These are phyloP conservation scores for Pichia sp. DNA, from an alignment of 1,139 yeast genomes.

Conservation along the genomic window DNA sequence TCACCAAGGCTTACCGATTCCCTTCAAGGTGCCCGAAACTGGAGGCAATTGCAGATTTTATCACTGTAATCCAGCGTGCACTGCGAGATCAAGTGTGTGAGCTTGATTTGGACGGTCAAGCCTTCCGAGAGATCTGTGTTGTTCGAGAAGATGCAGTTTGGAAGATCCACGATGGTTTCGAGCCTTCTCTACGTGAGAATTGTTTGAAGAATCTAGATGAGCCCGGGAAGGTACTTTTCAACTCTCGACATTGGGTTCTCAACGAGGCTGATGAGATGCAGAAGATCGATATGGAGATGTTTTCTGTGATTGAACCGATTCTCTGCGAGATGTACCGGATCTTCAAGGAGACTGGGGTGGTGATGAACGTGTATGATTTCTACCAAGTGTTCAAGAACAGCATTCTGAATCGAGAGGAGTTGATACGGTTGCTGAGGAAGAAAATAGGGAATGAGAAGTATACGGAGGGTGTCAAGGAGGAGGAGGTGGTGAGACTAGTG, in stretches of 20 bases:
- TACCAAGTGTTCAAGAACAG: constrained; percentile 65
- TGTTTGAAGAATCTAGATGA: constrained; percentile 36
- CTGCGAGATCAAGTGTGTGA: constrained; percentile 23
- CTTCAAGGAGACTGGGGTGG: constrained; percentile 75
- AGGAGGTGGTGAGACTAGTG: constrained; percentile 5
- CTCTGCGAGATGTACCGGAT: constrained; percentile 59
- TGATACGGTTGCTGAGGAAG: constrained; percentile 36
- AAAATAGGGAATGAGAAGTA: constrained; percentile 21
- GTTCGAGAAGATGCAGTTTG: constrained; percentile 20
- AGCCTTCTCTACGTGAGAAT: constrained; percentile 39
- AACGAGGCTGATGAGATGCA: constrained; percentile 8
- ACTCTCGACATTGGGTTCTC: constrained; percentile 24
- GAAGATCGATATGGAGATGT: constrained; percentile 21
- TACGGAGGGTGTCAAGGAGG: constrained; percentile 5
- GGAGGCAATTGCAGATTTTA: constrained; percentile 12
- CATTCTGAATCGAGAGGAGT: constrained; percentile 38
- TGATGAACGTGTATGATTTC: constrained; percentile 73
- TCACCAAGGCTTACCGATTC: constrained; percentile 15
- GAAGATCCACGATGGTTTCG: constrained; percentile 33
- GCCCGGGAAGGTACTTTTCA: constrained; percentile 33
- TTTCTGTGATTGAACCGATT: constrained; percentile 43
- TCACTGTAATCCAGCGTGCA: constrained; percentile 16
- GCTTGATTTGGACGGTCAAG: constrained; percentile 26
- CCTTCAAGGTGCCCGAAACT: constrained; percentile 11
- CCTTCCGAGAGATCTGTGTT: constrained; percentile 31